phyloP scores from a whole-genome alignment of 371 early-diverging fungal genomes.

The Mortierella sp. region DNA sequence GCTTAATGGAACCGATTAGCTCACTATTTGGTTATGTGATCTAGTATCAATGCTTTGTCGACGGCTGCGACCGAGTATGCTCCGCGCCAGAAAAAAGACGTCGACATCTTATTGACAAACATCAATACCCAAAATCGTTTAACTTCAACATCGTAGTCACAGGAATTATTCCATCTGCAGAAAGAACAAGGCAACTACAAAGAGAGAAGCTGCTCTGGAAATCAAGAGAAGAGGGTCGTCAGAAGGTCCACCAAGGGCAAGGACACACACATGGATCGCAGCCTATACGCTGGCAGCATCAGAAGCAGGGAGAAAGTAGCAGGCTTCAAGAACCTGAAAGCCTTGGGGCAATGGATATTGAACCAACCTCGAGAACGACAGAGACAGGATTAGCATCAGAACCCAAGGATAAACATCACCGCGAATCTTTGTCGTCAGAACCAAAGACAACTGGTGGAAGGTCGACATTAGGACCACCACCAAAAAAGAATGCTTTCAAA shows the following conservation, averaged over 20 bases:
- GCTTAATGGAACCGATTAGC: background rate
- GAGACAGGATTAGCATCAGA: background rate
- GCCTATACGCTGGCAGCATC: background rate
- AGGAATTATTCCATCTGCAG: slow-evolving; percentile 61
- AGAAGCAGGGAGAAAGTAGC: background rate
- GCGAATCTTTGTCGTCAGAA: background rate
- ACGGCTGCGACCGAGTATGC: slow-evolving; percentile 67
- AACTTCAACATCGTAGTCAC: slow-evolving; percentile 73
- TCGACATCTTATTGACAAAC: slow-evolving; percentile 76
- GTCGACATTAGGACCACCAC: background rate
- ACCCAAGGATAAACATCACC: background rate
- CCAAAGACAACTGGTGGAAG: background rate
- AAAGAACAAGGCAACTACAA: slow-evolving; percentile 32
- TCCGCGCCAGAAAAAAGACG: slow-evolving; percentile 65
- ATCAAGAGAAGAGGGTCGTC: slow-evolving; percentile 19
- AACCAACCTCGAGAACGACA: background rate
- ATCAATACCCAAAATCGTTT: slow-evolving; percentile 73
- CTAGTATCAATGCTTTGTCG: slow-evolving; percentile 81
- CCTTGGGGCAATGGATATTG: slow-evolving; percentile 27
- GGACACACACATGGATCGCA: background rate
- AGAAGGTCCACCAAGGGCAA: slow-evolving; percentile 5
- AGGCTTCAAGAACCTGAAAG: background rate
- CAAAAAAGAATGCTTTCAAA: slow-evolving; percentile 28
- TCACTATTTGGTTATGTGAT: background rate
- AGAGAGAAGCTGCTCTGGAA: slow-evolving; percentile 13